Evolutionary conservation across 495 filamentous ascomycete species (phyloP), one percentile per base, ranked within the genome.

Genomic region (Penicillium robsamsonii): DNA sequence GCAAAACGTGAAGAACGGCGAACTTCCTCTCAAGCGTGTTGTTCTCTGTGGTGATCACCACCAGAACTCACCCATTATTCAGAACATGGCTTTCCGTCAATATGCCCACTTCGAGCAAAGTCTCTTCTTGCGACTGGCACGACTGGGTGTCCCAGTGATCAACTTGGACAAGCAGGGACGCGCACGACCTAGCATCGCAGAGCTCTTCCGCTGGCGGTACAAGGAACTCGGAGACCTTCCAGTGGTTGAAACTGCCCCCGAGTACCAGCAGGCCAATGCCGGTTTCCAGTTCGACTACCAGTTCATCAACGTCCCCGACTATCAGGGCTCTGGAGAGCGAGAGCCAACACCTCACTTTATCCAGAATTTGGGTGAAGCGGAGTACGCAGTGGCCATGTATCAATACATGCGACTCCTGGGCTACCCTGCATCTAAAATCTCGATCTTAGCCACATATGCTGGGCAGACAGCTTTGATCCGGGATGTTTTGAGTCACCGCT

Each of bases 371-470:
- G 94, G 95, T 27, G 94, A 99, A 69, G 94, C 94, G 0, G 94
- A 99, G 74, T 97, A 97, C 64, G 88, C 90, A 9, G 94, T 97
- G 40, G 95, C 95, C 25, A 79, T 97, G 46, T 99, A 86, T 73
- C 90, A 95, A 75, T 99, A 97, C 65, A 97, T 99, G 95, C 88
- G 94, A 25, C 78, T 99, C 46, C 84, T 99, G 7, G 94, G 92
- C 11, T 99, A 99, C 70, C 92, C 95, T n/a, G 88, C 90, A 2
- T 81, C 84, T 37, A 92, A 87, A 67, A 96, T 97, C 70, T 88
- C 84, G 29, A 96, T 99, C 50, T 77, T 99, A 33, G 87, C 91
- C 12, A 92, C 94, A 1, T 99, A 99, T 70, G 91, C 93, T 25
- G 94, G 94, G n/a, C 94, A 99, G 71, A 80, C 86, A 44, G 91